Evolutionary conservation across 2,329 filamentous ascomycete genomes (phyloP).

Genomic region (Fusarium luffae): DNA sequence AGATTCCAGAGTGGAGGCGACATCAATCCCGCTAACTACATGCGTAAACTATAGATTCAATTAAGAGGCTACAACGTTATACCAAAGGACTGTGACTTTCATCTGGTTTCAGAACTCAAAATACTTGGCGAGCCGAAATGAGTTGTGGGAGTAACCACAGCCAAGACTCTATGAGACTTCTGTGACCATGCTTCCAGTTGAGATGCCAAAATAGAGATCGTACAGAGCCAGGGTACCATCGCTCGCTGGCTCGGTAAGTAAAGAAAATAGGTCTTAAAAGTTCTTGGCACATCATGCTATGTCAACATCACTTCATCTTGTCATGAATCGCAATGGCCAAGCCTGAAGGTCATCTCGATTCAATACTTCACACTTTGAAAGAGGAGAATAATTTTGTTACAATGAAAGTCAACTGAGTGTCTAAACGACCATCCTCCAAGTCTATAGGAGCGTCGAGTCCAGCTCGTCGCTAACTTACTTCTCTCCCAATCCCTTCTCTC

Average conservation of each 20-base stretch:
- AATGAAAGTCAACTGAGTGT: too few species aligned
- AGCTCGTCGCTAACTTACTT: background rate
- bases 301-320: background rate
- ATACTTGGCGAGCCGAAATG: background rate
- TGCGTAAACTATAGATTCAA: background rate
- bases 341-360: background rate
- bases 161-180: too few species aligned
- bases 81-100: background rate
- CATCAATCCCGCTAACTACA: background rate
- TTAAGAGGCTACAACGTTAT: background rate
- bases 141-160: background rate
- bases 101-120: background rate
- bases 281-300: too few species aligned
- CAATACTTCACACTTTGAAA: too few species aligned
- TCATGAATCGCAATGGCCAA: background rate
- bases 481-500: background rate
- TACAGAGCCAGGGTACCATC: too few species aligned
- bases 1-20: background rate
- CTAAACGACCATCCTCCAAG: background rate
- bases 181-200: too few species aligned
- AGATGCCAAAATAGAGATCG: too few species aligned
- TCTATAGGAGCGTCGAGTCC: background rate
- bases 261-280: too few species aligned
- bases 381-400: rapidly evolving
- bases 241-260: too few species aligned